Base-by-base conservation (phyloP, 306 rosid genomes). In the Glycine tomentella region DNA sequence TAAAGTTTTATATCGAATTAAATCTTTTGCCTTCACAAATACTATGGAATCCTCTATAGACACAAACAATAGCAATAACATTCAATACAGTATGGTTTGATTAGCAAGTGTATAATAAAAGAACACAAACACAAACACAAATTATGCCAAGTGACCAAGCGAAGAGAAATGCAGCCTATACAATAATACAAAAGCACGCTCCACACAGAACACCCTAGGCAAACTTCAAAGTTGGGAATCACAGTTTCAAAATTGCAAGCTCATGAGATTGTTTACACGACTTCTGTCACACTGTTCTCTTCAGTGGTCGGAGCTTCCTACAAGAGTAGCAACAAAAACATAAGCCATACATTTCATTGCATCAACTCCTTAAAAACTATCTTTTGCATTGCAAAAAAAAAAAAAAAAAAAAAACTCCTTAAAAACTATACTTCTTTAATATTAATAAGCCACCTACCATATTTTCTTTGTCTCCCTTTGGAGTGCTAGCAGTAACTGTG, bases 401-500 rank as follows among this genome's bases (percentile, higher is more conserved):
- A n/a, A n/a, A 25, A 25, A 1, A 25, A 25, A 25, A 1, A 20
- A 0, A 25, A 25, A 1, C 31, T 25, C 31, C 31, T 25, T 25
- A 25, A 25, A 25, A 25, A 25, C 31, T 25, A 25, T 25, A 25
- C 2, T 25, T 25, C 31, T 25, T 25, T 25, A 25, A 25, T 25
- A 25, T 25, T 25, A 40, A 59, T 25, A 17, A 44, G n/a, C 14
- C 6, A 3, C 51, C 61, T 84, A 88, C 94, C 92, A 83, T 70
- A 56, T 90, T 90, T 81, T 90, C 92, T 87, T 90, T 88, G 88
- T 90, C 85, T 76, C 74, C 89, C 65, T 81, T 81, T 36, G 81
- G 16, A 42, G 88, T 65, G 59, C 74, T 71, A 15, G 16, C 74
- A n/a, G 78, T 75, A 72, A 72, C 90, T 87, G 91, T 14, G 68